Evolutionary conservation across 1,284 basidiomycete genomes (phyloP), one percentile per base, ranked within the genome.

Genomic region (Cryptococcus sp.): DNA sequence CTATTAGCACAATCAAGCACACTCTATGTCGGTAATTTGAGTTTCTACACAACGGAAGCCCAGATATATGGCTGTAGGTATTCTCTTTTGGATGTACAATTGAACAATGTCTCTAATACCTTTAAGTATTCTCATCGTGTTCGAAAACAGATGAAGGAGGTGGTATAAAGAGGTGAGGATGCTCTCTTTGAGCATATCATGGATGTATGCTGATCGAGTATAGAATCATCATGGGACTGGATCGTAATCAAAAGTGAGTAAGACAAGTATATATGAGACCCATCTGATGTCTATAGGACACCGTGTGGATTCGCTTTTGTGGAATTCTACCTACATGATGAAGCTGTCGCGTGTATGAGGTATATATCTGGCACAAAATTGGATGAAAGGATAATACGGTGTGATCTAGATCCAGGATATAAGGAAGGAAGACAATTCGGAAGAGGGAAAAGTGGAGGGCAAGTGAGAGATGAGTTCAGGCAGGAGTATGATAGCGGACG

Each of bases 261-360:
- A 10, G n/a, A 41, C 38, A n/a, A 41, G 38, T n/a, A 41, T 41
- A 41, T 23, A 23, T 23, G 23, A 23, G 23, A 23, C 23, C 23
- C 23, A 23, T 23, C 46, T 4, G 34, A 35, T 33, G 23, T 23
- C 30, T 46, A 15, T 45, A 95, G 91, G 68, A 98, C 96, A 49
- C 96, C 96, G 0, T 99, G 96, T 72, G 96, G 96, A 1, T 99
- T 99, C 76, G 97, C 95, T 67, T 99, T 99, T 70, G 96, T 99
- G 57, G 96, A 99, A 74, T 99, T 92, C 76, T 98, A 98, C 76
- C 91, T 90, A 7, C 93, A 98, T 70, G 82, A 86, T 5, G 95
- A 98, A 76, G 96, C 96, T 14, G 82, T 97, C 33, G 89, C 92
- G 46, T 88, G 88, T 63, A 86, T 98, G 83, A 86, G 89, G 47